A percentile compares a stretch with the other conserved stretches of the same genome.
phyloP scores from a whole-genome alignment of 257 asterid genomes.

The Solanum sitiens region DNA sequence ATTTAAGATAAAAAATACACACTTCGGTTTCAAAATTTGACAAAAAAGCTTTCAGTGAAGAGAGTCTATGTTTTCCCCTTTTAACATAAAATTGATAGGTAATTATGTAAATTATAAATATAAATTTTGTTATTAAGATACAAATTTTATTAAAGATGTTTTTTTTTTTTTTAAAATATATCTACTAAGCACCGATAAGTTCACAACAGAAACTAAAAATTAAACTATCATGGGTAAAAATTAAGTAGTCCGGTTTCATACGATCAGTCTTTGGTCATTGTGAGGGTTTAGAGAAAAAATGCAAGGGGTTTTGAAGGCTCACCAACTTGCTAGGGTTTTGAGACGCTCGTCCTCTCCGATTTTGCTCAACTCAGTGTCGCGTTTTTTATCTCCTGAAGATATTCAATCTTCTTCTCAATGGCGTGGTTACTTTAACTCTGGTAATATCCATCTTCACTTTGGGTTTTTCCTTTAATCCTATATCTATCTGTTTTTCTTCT shows the following conservation, averaged over 20 bases:
- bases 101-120: too few relatives aligned
- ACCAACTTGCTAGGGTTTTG: conserved; percentile 29
- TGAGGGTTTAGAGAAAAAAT: conserved; percentile 16
- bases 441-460: not conserved
- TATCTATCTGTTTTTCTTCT: not conserved
- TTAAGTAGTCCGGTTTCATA: not conserved
- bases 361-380: conserved; percentile 12
- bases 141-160: too few relatives aligned
- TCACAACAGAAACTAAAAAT: too few relatives aligned
- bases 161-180: too few relatives aligned
- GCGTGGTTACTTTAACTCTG: conserved; percentile 11
- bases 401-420: conserved; percentile 5
- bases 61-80: too few relatives aligned
- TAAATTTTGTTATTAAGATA: too few relatives aligned
- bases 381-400: conserved; percentile 3
- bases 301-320: conserved; percentile 30
- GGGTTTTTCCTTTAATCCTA: not conserved
- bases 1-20: too few relatives aligned
- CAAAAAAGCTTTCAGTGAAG: too few relatives aligned
- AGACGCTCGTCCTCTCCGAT: conserved; percentile 9
- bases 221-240: not conserved
- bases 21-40: too few relatives aligned
- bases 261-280: not conserved
- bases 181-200: not conserved
- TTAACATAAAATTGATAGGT: too few relatives aligned